Evolutionary conservation across 140 eudicot species (phyloP), one percentile per base, ranked within the genome.

Genomic region (Oenanthe javanica): DNA sequence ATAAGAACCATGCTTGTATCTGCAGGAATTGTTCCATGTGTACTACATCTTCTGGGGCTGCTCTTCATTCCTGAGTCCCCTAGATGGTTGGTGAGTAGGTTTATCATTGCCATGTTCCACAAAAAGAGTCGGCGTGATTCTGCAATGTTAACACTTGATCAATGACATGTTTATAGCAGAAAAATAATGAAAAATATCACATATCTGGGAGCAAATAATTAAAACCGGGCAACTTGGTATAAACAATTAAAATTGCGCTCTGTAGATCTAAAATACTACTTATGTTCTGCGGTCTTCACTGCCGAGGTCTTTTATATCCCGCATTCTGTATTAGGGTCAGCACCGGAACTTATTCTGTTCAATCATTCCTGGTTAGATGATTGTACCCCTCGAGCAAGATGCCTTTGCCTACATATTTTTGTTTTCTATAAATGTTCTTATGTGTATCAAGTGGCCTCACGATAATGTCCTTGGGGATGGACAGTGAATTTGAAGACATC

Each of bases 41-140:
- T 92, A 15, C 79, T 94, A 82, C 97, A 92, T 84, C 51, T 90
- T 77, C 40, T 87, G 15, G 93, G 96, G 77, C 57, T 94, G 36
- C 85, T 87, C 81, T 85, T 92, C 87, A 88, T 92, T 76, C 97
- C 98, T 52, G 96, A 94, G 89, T 94, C 98, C 81, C 98, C 98
- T 49, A 87, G 98, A 84, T 94, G 96, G 97, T 91, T 94, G 91
- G 98, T 94, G 79, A 83, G 98, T 54, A 74, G 18, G 42, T 79
- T 78, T 72, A 18, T 40, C 19, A 25, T 25, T n/a, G 0, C 25
- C 69, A 61, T n/a, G 36, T 61, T 61, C 36, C 31, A n/a, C 11
- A 61, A 2, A 61, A 19, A 9, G 69, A n/a, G 69, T 61, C 1
- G 4, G 2, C 14, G 11, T 12, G 45, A 27, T 14, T 73, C 19